phyloP scores from a whole-genome alignment of 2,329 filamentous ascomycete species.

The Elsinoe ampelina region DNA sequence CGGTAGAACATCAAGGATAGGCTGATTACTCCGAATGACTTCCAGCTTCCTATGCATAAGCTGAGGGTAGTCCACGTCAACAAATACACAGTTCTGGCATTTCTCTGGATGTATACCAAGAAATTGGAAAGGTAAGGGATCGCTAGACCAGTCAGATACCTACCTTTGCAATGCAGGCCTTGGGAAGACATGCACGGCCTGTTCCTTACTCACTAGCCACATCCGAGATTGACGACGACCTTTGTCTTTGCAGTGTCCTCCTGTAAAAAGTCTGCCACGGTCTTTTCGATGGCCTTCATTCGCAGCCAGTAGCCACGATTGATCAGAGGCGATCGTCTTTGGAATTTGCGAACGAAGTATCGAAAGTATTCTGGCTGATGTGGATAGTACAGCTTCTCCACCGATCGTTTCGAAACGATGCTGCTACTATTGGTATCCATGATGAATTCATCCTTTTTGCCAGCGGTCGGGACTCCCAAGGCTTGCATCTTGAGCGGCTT shows the following conservation, averaged over 20 bases:
- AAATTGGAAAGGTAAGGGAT: conserved; percentile 79
- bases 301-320: conserved; percentile 84
- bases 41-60: conserved; percentile 65
- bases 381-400: conserved; percentile 78
- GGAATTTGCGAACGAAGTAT: conserved; percentile 76
- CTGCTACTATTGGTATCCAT: conserved; percentile 73
- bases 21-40: conserved; percentile 54
- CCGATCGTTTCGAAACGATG: conserved; percentile 84
- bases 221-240: conserved; percentile 74
- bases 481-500: conserved; percentile 13
- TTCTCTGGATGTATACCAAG: conserved; percentile 55
- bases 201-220: conserved; percentile 64
- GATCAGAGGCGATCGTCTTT: conserved; percentile 75
- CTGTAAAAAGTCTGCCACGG: conserved; percentile 64
- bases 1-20: conserved; percentile 45
- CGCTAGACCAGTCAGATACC: conserved; percentile 42
- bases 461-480: conserved; percentile 14
- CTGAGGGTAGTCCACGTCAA: conserved; percentile 80
- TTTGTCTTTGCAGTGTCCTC: conserved; percentile 49
- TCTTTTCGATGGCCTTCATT: conserved; percentile 69
- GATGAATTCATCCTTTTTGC: conserved; percentile 27
- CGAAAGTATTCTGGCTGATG: conserved; percentile 74
- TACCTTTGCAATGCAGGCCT: background rate
- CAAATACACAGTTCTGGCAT: conserved; percentile 55
- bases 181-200: conserved; percentile 16